Evolutionary conservation across 345 rosid species (phyloP), one percentile per base, ranked within the genome.

Genomic region (Salix purpurea): DNA sequence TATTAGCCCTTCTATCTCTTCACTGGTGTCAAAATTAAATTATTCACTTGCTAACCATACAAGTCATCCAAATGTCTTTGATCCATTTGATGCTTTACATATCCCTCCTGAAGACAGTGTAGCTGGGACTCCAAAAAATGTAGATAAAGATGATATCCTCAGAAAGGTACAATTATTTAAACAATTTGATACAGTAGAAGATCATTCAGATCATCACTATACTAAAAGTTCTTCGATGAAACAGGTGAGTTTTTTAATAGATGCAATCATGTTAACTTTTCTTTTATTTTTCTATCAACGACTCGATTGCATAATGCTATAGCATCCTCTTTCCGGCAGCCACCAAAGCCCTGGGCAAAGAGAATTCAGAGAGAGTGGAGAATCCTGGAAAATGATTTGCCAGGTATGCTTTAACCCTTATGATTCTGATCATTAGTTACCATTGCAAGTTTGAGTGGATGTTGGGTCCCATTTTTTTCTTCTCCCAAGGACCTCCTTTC

Each of bases 291-390:
- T 34, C 8, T 18, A 32, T 66, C 50, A 50, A 21, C 69, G 68
- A 40, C 58, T 23, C 65, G 44, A 46, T 67, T 24, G 70, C 15
- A 23, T 68, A 18, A 71, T 58, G 64, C 66, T 6, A 16, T 64
- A 26, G 58, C 30, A 73, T 73, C 24, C 64, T 54, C 7, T 56
- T 79, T 50, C 23, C 73, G 36, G 34, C 83, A 91, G 99, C 89
- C 88, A 40, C 60, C 90, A 2, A 90, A 89, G 74, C 84, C 70
- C 4, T 95, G 96, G 97, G 86, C 83, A 13, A 91, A 85, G 83
- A 92, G 83, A 83, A 91, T 93, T 77, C 94, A 88, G 83, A 96
- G 91, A 7, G 99, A 95, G 82, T 95, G 99, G 99, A 89, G 46
- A 84, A 90, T 87, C 68, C 88, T 93, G 71, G 92, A 90, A 85